Percentiles rank a stretch among this genome's conserved stretches.
phyloP scores from a whole-genome alignment of 1,284 basidiomycete genomes.

The Tremellales sp. region DNA sequence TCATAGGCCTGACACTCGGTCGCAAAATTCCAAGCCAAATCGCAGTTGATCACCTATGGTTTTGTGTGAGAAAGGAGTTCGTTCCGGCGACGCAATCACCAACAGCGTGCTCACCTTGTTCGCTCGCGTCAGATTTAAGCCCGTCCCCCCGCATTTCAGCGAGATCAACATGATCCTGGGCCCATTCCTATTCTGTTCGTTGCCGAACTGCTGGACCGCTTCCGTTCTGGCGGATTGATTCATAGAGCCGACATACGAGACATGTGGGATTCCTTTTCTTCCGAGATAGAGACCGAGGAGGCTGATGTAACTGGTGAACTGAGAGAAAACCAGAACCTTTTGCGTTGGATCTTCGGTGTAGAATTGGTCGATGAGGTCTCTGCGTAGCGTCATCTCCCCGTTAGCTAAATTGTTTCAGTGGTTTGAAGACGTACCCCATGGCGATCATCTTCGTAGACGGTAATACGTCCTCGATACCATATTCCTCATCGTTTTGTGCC shows the following conservation, averaged over 20 bases:
- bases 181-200: constrained; percentile 17
- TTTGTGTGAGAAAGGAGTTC: constrained; percentile 6
- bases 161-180: constrained; percentile 46
- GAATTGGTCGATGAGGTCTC: constrained; percentile 28
- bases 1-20: constrained; percentile 45
- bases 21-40: constrained; percentile 47
- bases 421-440: constrained; percentile 26
- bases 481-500: constrained; percentile 5
- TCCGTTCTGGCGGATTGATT: constrained; percentile 32
- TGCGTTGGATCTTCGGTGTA: constrained; percentile 23
- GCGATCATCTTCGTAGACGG: constrained; percentile 42
- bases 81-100: background rate
- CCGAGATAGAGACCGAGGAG: constrained; percentile 31
- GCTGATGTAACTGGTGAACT: constrained; percentile 45
- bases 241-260: constrained; percentile 45
- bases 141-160: constrained; percentile 44
- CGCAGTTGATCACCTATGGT: constrained; percentile 30
- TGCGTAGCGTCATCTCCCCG: constrained; percentile 5
- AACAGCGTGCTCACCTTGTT: constrained; percentile 36
- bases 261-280: constrained; percentile 22
- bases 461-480: constrained; percentile 8
- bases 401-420: background rate
- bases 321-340: constrained; percentile 41
- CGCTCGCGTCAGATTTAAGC: constrained; percentile 42
- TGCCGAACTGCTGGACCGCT: constrained; percentile 34